Evolutionary conservation across 345 rosid species (phyloP).

Genomic region (Moringa oleifera): DNA sequence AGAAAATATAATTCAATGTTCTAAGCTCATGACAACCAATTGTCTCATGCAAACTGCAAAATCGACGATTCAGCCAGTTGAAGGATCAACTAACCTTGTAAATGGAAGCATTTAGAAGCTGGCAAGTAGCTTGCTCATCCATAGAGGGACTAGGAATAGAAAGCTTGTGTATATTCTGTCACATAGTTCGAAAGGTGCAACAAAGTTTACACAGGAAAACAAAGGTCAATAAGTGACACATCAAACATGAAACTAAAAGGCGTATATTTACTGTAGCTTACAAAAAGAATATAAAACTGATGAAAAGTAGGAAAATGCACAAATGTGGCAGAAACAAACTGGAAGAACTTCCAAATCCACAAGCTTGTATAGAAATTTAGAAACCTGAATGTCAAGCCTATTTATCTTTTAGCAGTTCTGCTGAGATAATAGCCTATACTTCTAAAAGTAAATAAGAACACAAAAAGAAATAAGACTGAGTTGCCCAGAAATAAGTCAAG

Average conservation of each 20-base stretch:
- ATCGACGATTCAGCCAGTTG: conserved; percentile 5
- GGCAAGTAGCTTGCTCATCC: conserved; percentile 34
- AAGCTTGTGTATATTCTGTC: conserved; percentile 73
- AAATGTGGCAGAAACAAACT: too few relatives aligned
- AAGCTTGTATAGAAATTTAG: not conserved
- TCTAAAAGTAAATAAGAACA: not conserved
- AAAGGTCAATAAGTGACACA: conserved; percentile 8
- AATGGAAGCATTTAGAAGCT: conserved; percentile 51
- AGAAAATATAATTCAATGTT: not conserved
- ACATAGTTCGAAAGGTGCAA: conserved; percentile 19
- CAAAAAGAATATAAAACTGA: too few relatives aligned
- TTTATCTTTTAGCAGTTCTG: not conserved
- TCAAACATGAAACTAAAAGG: not conserved
- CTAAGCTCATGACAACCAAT: not conserved
- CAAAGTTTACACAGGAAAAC: conserved; percentile 13
- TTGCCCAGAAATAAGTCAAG: not conserved
- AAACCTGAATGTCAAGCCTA: not conserved
- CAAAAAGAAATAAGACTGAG: not conserved
- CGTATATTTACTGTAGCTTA: not conserved
- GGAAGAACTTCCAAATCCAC: not conserved
- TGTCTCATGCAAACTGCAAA: not conserved
- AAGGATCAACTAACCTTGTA: conserved; percentile 43
- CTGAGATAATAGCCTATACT: not conserved
- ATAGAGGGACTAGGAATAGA: conserved; percentile 34
- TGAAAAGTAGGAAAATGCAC: too few relatives aligned